phyloP scores from a whole-genome alignment of 116 monocot genomes.

The Cymodocea nodosa region DNA sequence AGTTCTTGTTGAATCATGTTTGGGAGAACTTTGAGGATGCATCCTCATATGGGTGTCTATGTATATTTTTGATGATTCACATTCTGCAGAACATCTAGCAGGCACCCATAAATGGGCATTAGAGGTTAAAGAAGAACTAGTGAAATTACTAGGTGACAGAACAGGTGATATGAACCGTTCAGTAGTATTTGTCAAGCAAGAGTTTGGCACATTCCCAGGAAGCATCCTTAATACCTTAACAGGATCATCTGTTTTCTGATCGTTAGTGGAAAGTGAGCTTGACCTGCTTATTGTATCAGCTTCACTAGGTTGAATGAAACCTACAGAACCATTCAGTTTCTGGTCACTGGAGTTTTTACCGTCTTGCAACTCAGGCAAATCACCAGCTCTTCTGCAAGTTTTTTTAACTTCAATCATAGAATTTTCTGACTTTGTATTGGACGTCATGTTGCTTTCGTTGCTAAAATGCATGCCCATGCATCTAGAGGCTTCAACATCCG shows the following conservation, averaged over 20 bases:
- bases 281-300: conserved; percentile 7
- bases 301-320: conserved; percentile 29
- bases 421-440: not conserved
- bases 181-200: conserved; percentile 3
- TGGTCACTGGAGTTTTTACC: not conserved
- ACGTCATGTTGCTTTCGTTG: not conserved
- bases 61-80: conserved; percentile 3
- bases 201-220: conserved; percentile 12
- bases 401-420: not conserved
- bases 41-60: too few species aligned
- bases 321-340: conserved; percentile 7
- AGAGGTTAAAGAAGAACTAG: conserved; percentile 24
- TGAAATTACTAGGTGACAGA: conserved; percentile 19
- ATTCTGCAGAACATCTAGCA: conserved; percentile 23
- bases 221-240: conserved; percentile 18
- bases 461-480: conserved; percentile 3
- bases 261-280: conserved; percentile 7
- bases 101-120: conserved; percentile 53
- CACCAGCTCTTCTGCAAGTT: not conserved
- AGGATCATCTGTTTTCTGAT: conserved; percentile 25
- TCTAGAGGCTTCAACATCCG: not conserved
- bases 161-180: conserved; percentile 14
- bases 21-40: too few species aligned
- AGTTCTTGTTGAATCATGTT: conserved; percentile 1
- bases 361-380: not conserved